Percentiles rank a stretch among this genome's conserved stretches.
Evolutionary conservation across 306 rosid species (phyloP).

Genomic region (Glycine soja): DNA sequence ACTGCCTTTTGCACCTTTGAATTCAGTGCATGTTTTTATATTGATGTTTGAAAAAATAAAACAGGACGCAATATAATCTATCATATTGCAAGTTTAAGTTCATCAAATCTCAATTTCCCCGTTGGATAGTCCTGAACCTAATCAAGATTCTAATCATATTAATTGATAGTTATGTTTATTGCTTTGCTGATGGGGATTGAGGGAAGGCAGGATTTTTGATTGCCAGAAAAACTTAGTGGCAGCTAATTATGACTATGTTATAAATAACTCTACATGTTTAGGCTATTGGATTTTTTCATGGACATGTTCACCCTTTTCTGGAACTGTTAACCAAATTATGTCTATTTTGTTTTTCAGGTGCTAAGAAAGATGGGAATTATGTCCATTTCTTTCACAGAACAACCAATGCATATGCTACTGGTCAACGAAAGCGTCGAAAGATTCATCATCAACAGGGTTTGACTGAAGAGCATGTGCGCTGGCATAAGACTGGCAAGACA

Average conservation of each 20-base stretch:
- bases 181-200: background rate
- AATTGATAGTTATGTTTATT: slow-evolving; percentile 22
- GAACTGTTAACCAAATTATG: slow-evolving; percentile 37
- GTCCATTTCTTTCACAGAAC: slow-evolving; percentile 80
- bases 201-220: slow-evolving; percentile 24
- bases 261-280: slow-evolving; percentile 4
- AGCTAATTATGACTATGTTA: background rate
- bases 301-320: slow-evolving; percentile 21
- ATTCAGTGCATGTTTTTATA: slow-evolving; percentile 6
- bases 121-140: slow-evolving; percentile 5
- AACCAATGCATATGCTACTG: slow-evolving; percentile 76
- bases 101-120: slow-evolving; percentile 1
- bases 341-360: slow-evolving; percentile 64
- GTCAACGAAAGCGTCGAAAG: slow-evolving; percentile 72
- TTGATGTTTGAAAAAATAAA: slow-evolving; percentile 13
- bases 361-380: slow-evolving; percentile 81
- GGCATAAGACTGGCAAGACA: slow-evolving; percentile 66
- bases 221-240: slow-evolving; percentile 21
- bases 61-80: slow-evolving; percentile 1
- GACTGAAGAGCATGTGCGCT: slow-evolving; percentile 56
- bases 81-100: slow-evolving; percentile 22
- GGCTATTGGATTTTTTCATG: slow-evolving; percentile 19
- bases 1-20: slow-evolving; percentile 14
- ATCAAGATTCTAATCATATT: slow-evolving; percentile 11
- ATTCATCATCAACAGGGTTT: slow-evolving; percentile 49